A percentile compares a stretch with the other conserved stretches of the same genome.
These are phyloP conservation scores for Termitomyces sp. DNA, from an alignment of 768 basidiomycete genomes.

Conservation along the genomic window DNA sequence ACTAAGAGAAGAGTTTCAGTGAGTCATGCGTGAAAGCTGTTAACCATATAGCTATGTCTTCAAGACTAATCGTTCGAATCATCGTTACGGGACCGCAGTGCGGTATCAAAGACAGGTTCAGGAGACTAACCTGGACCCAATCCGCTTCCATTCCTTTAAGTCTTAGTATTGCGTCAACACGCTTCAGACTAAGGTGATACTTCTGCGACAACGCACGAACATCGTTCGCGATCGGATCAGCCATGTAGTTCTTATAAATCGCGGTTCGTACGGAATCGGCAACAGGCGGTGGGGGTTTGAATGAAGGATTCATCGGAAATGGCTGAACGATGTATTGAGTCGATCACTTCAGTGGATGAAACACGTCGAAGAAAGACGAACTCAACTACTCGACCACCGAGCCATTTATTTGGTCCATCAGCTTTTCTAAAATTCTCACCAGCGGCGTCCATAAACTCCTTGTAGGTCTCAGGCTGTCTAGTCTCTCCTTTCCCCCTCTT, in stretches of 20 bases:
- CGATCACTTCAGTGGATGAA: slow-evolving; percentile 1
- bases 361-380: slow-evolving; percentile 21
- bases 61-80: slow-evolving; percentile 92
- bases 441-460: slow-evolving; percentile 36
- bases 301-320: slow-evolving; percentile 81
- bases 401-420: slow-evolving; percentile 52
- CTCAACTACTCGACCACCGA: slow-evolving; percentile 54
- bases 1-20: background rate
- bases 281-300: slow-evolving; percentile 74
- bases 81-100: slow-evolving; percentile 27
- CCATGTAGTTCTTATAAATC: slow-evolving; percentile 60
- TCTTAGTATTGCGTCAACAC: slow-evolving; percentile 78
- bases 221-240: slow-evolving; percentile 49
- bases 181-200: slow-evolving; percentile 67
- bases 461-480: slow-evolving; percentile 25
- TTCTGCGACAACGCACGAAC: slow-evolving; percentile 56
- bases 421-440: slow-evolving; percentile 40
- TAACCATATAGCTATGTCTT: slow-evolving; percentile 45
- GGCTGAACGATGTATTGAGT: slow-evolving; percentile 44
- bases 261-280: slow-evolving; percentile 52
- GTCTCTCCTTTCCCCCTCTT: slow-evolving; percentile 1
- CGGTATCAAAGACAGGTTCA: slow-evolving; percentile 11
- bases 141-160: slow-evolving; percentile 72
- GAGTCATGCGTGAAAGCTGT: slow-evolving; percentile 1
- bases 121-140: slow-evolving; percentile 62